Evolutionary conservation across 306 rosid species (phyloP), one percentile per base, ranked within the genome.

Genomic region (Lathyrus tuberosus): DNA sequence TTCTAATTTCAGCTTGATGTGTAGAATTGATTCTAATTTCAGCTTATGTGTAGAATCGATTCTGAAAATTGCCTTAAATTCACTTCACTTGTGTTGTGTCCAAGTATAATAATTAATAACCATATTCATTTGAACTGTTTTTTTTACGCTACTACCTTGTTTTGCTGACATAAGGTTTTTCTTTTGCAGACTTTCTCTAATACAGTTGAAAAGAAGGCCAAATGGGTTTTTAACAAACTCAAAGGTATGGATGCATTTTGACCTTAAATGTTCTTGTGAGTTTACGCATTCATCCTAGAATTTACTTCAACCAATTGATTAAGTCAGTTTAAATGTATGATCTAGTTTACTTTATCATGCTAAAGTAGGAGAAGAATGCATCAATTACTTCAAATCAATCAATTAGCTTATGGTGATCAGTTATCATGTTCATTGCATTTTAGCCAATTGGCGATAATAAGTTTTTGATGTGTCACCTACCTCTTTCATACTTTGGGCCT

Each of bases 201-300:
- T 44, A 88, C 98, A 1, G 97, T 94, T 41, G 98, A 94, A 81
- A 96, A 90, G 73, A 94, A 94, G 84, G 98, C 98, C 10, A 94
- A 91, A 82, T 94, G 98, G 98, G 41, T 94, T 73, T 94, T 94
- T 84, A 89, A 90, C 91, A 94, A 94, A 67, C 84, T 94, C 17
- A 94, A 94, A 94, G 98, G 98, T 93, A 76, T 47, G 52, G 22
- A 47, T 52, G 30, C 2, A 15, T 67, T 46, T 54, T 48, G 20
- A 66, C 52, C 41, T 10, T 35, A 37, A 16, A 53, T 54, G 46
- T 35, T 56, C 30, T 13, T 31, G 26, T 8, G 8, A 37, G 30
- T 20, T 20, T 20, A 20, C 35, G 41, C 49, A 35, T 71, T 31
- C 64, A 33, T 64, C 24, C 1, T 11, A 49, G 33, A 37, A 44